Evolutionary conservation across 176 grass and related monocot genomes (phyloP).

Genomic region (Aechmea fasciata): DNA sequence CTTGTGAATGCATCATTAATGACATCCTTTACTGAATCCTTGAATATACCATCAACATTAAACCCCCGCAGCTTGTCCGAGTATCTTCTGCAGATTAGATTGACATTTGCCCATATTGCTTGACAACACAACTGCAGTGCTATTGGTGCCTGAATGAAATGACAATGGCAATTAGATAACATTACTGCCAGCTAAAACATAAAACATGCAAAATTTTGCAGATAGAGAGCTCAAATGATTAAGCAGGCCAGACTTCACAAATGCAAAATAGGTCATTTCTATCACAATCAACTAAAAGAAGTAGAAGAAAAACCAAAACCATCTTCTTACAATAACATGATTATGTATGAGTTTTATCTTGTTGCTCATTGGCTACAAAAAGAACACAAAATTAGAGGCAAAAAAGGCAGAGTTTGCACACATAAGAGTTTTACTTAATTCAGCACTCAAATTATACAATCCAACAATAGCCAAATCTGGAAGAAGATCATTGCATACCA

Average conservation of each 20-base stretch:
- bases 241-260: too few species aligned
- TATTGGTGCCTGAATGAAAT: conserved; percentile 43
- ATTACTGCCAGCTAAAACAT: neutral
- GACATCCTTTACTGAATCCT: conserved; percentile 34
- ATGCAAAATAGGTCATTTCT: too few species aligned
- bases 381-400: neutral
- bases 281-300: too few species aligned
- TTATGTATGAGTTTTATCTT: too few species aligned
- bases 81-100: conserved; percentile 19
- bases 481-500: too few species aligned
- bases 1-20: conserved; percentile 48
- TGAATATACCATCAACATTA: neutral
- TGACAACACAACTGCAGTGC: conserved; percentile 52
- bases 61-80: conserved; percentile 16
- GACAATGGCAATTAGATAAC: neutral
- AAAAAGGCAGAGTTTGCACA: neutral
- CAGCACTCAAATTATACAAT: too few species aligned
- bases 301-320: too few species aligned
- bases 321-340: too few species aligned
- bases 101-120: conserved; percentile 36
- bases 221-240: neutral
- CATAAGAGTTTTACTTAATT: too few species aligned
- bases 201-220: neutral
- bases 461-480: too few species aligned
- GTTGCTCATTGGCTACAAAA: too few species aligned